A percentile compares a stretch with the other conserved stretches of the same genome.
phyloP scores from a whole-genome alignment of 495 filamentous ascomycete species.

The Trichoderma orchidacearum region DNA sequence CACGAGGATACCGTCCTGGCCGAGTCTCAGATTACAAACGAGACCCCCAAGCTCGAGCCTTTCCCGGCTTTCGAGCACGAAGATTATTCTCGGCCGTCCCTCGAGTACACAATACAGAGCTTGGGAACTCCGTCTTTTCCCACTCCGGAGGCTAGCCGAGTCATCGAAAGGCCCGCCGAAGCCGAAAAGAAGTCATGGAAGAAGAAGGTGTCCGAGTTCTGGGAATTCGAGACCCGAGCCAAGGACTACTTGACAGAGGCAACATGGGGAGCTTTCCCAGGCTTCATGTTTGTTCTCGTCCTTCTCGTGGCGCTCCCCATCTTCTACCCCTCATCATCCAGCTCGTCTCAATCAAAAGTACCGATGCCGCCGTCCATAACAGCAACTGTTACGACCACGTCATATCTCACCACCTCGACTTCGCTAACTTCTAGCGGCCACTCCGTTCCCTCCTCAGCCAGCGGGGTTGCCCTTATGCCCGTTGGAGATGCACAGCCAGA shows the following conservation, averaged over 20 bases:
- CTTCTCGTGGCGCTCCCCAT: background rate
- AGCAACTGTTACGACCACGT: background rate
- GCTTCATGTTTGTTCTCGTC: background rate
- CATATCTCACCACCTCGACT: background rate
- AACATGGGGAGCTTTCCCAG: background rate
- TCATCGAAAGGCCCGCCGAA: background rate
- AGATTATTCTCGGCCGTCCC: background rate
- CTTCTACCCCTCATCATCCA: background rate
- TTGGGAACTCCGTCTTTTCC: constrained; percentile 25
- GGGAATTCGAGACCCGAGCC: background rate
- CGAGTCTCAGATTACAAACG: background rate
- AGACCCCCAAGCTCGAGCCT: background rate
- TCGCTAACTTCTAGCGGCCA: background rate
- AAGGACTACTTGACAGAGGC: background rate
- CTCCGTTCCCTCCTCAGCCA: background rate
- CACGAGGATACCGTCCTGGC: constrained; percentile 13
- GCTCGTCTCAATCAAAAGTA: background rate
- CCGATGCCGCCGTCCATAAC: background rate
- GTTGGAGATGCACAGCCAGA: constrained; percentile 16
- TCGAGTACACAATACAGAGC: constrained; percentile 8
- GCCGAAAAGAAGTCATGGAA: background rate
- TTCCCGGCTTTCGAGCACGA: background rate
- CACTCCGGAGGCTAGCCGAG: constrained; percentile 15
- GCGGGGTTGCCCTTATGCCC: constrained; percentile 12
- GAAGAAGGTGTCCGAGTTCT: background rate